Base-by-base conservation (phyloP, 495 filamentous ascomycete genomes). In the Sordaria brevicollis region DNA sequence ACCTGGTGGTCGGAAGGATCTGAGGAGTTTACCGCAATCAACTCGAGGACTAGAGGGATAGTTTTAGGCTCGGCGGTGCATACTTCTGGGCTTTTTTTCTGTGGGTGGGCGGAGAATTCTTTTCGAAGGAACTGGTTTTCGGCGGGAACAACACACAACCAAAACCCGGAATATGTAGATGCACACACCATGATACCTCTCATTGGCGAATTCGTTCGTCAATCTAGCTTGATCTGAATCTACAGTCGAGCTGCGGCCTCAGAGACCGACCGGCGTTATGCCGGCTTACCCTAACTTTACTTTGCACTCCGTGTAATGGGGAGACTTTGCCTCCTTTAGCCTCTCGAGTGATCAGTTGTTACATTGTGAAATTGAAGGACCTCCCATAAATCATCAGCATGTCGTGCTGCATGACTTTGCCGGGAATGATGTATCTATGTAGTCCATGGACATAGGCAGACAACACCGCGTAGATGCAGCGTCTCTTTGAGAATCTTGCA, bases 241-340 rank as follows among this genome's bases (percentile, higher is more conserved):
- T 72, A 80, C 77, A 83, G 82, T 83, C 80, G 70, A 80, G 85
- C 84, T 81, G 74, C 86, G 86, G 86, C 86, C 86, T 86, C 75
- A 87, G 86, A 87, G 86, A 81, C 86, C 86, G 86, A 87, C 85
- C 86, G 86, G 86, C 84, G 75, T 68, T 69, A 79, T 85, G 84
- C 86, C 86, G 86, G 85, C 86, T 87, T 86, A 74, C 74, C 79
- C 71, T 70, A 68, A 13, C 4, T 29, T 65, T 66, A 38, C 71
- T 66, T 71, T 70, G 69, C 68, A 71, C 2, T 41, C 35, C n/a
- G n/a, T 37, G 73, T 76, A 71, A 70, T 7, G 6, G 13, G n/a
- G n/a, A n/a, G 49, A 31, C 2, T 2, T 57, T 2, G 6, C 17
- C 25, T 68, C 34, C 31, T 54, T 36, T 49, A n/a, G 68, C 68